These are phyloP conservation scores for Geum urbanum DNA, from an alignment of 306 rosid species.

Conservation along the genomic window DNA sequence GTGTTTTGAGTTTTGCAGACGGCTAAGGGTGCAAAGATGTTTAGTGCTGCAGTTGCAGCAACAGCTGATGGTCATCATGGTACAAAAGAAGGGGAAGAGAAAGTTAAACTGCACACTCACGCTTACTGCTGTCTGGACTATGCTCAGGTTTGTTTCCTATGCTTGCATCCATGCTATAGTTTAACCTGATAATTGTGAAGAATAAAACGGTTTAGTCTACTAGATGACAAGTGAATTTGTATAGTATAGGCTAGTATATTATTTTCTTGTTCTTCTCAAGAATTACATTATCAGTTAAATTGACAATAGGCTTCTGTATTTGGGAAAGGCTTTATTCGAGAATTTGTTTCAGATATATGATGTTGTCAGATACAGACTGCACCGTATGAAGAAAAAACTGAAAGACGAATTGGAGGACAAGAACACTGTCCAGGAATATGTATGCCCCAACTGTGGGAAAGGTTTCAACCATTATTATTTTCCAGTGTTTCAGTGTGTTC, in stretches of 20 bases:
- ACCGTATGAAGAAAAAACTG: conserved; percentile 91
- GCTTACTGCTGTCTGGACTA: conserved; percentile 79
- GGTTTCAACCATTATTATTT: conserved; percentile 40
- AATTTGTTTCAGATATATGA: conserved; percentile 67
- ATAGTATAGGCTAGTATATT: conserved; percentile 15
- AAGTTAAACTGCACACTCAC: conserved; percentile 92
- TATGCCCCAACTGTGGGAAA: conserved; percentile 82
- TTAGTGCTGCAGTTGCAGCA: conserved; percentile 91
- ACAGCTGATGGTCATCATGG: conserved; percentile 57
- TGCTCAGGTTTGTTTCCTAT: conserved; percentile 62
- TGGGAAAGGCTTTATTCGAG: conserved; percentile 22
- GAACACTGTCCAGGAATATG: conserved; percentile 85
- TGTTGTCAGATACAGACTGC: conserved; percentile 89
- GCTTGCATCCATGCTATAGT: conserved; percentile 1
- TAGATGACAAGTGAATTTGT: conserved; percentile 23
- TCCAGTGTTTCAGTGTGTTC: background rate
- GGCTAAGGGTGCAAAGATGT: conserved; percentile 90
- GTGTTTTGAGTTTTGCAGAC: conserved; percentile 45
- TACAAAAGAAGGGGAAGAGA: conserved; percentile 82
- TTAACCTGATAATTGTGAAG: background rate
- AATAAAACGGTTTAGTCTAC: conserved; percentile 1
- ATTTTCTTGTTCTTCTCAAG: conserved; percentile 12
- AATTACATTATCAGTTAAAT: conserved; percentile 15
- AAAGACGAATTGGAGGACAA: conserved; percentile 98
- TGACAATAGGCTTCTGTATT: conserved; percentile 26